Conservation (phyloP, 2,329 filamentous ascomycete species). For the Penicillium rolfsii region DNA sequence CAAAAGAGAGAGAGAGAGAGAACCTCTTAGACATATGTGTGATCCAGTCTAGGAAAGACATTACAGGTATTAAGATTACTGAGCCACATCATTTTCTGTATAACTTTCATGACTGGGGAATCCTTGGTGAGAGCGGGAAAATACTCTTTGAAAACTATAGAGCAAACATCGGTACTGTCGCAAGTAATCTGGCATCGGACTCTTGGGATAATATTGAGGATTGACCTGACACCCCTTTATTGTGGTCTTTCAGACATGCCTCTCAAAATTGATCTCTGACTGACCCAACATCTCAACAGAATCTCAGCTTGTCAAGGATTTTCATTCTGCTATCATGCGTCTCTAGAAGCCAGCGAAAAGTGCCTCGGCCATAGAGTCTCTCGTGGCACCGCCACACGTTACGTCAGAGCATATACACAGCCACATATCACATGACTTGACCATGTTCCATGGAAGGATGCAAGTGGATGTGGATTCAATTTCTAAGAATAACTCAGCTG, state of each 20-base stretch:
- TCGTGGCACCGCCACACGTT: neutral
- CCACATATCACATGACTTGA: constrained; percentile 28
- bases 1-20: no score
- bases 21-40: no score
- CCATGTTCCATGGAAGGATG: constrained; percentile 22
- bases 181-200: no score
- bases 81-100: no score
- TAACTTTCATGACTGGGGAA: no score
- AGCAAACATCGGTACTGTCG: no score
- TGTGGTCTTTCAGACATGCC: neutral
- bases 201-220: neutral
- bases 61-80: no score
- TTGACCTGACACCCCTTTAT: neutral
- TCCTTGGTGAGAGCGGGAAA: no score
- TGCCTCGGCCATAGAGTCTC: neutral
- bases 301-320: neutral
- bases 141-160: no score
- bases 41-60: no score
- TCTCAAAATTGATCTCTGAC: neutral
- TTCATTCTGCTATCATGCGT: neutral
- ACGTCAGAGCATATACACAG: constrained; percentile 1
- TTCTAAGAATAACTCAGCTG: constrained; percentile 28
- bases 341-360: neutral
- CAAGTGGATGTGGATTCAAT: constrained; percentile 17
- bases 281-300: neutral